Conservation (phyloP, 805 yeast genomes). For the Candida patagonica region DNA sequence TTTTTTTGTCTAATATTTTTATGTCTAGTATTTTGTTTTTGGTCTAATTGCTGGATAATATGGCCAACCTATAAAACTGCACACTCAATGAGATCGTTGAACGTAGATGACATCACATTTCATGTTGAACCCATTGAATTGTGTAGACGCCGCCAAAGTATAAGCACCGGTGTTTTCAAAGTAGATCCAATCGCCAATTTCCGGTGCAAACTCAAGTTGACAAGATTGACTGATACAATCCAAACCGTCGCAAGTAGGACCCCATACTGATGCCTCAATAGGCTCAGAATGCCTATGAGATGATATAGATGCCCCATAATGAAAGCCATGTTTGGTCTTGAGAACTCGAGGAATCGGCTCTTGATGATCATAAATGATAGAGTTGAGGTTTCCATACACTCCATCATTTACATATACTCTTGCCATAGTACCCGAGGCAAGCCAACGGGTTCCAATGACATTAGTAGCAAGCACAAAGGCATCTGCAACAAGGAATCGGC, state of each 20-base stretch:
- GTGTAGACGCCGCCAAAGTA: slow-evolving; percentile 85
- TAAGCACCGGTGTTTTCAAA: slow-evolving; percentile 84
- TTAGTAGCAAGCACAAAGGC: slow-evolving; percentile 80
- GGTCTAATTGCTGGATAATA: no score
- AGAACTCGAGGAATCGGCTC: slow-evolving; percentile 61
- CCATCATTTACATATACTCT: slow-evolving; percentile 82
- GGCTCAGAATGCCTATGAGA: slow-evolving; percentile 9
- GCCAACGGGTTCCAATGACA: slow-evolving; percentile 73
- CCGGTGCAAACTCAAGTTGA: slow-evolving; percentile 47
- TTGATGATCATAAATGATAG: slow-evolving; percentile 89
- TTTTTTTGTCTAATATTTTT: no score
- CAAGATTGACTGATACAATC: slow-evolving; percentile 63
- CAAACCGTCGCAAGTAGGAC: slow-evolving; percentile 96
- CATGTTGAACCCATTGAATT: slow-evolving; percentile 80
- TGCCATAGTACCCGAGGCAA: slow-evolving; percentile 26
- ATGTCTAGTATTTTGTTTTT: no score
- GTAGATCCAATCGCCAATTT: slow-evolving; percentile 88
- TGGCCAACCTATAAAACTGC: no score
- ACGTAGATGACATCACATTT: slow-evolving; percentile 56
- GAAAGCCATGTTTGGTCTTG: slow-evolving; percentile 38
- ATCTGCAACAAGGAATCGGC: slow-evolving; percentile 76
- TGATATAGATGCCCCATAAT: slow-evolving; percentile 23
- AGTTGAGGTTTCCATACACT: slow-evolving; percentile 90
- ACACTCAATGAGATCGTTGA: no score
- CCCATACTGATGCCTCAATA: slow-evolving; percentile 65